A percentile compares a stretch with the other conserved stretches of the same genome.
phyloP scores from a whole-genome alignment of 2,329 filamentous ascomycete genomes.

The Grosmannia huntii region DNA sequence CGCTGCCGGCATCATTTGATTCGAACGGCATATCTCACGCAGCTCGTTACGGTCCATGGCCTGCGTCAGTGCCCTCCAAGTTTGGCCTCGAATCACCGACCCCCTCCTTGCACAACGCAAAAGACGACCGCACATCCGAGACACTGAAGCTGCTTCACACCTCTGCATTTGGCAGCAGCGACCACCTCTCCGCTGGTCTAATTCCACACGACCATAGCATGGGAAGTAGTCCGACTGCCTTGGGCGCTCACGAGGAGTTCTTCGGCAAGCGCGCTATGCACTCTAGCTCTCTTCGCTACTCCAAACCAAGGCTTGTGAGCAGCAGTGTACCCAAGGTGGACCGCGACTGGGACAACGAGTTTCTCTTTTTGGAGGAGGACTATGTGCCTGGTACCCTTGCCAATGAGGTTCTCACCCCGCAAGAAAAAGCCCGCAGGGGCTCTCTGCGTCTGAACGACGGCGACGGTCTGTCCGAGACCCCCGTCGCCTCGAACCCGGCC shows the following conservation, averaged over 20 bases:
- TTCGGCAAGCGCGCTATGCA: slow-evolving; percentile 60
- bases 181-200: slow-evolving; percentile 37
- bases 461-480: slow-evolving; percentile 20
- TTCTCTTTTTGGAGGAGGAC: slow-evolving; percentile 73
- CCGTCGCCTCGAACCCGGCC: slow-evolving; percentile 21
- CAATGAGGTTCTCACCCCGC: slow-evolving; percentile 51
- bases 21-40: slow-evolving; percentile 90
- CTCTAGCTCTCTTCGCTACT: slow-evolving; percentile 43
- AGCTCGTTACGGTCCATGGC: slow-evolving; percentile 78
- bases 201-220: slow-evolving; percentile 20
- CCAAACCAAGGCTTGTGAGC: slow-evolving; percentile 56
- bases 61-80: slow-evolving; percentile 82
- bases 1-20: slow-evolving; percentile 87
- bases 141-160: slow-evolving; percentile 51
- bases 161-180: slow-evolving; percentile 54
- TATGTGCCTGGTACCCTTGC: slow-evolving; percentile 62
- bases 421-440: slow-evolving; percentile 52
- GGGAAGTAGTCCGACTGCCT: slow-evolving; percentile 34
- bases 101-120: slow-evolving; percentile 52
- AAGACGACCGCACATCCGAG: slow-evolving; percentile 48
- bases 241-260: slow-evolving; percentile 41
- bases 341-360: slow-evolving; percentile 52
- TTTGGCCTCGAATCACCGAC: slow-evolving; percentile 83
- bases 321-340: slow-evolving; percentile 50
- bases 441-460: slow-evolving; percentile 42